Evolutionary conservation across 2,329 filamentous ascomycete genomes (phyloP).

Genomic region (Emericellopsis cladophorae): DNA sequence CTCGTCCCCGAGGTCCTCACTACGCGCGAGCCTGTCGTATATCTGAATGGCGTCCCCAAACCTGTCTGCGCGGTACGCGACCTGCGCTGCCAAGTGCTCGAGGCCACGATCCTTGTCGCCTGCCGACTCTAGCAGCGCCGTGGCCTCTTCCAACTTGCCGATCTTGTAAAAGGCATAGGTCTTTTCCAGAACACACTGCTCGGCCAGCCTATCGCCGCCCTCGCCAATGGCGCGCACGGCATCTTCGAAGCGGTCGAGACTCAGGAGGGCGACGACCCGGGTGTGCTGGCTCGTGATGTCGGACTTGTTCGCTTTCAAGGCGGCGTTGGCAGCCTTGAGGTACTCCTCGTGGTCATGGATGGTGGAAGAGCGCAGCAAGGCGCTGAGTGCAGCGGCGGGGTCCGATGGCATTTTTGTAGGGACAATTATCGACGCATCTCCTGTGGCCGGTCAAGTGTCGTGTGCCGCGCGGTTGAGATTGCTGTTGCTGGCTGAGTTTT

Average conservation of each 20-base stretch:
- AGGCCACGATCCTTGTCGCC: conserved; percentile 20
- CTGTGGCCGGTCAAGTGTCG: background rate
- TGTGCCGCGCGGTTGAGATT: background rate
- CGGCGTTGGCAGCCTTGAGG: conserved; percentile 49
- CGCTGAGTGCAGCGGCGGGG: conserved; percentile 35
- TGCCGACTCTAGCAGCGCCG: conserved; percentile 23
- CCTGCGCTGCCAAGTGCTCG: conserved; percentile 48
- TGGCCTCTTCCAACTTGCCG: conserved; percentile 56
- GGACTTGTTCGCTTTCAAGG: conserved; percentile 46
- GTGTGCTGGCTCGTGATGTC: conserved; percentile 52
- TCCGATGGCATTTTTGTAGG: conserved; percentile 25
- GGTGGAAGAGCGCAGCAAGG: conserved; percentile 38
- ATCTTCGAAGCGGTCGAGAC: conserved; percentile 73
- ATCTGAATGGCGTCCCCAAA: conserved; percentile 54
- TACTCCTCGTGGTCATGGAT: conserved; percentile 64
- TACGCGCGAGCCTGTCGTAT: conserved; percentile 45
- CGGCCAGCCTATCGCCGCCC: conserved; percentile 46
- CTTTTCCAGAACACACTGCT: conserved; percentile 53
- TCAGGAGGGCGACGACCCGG: conserved; percentile 62
- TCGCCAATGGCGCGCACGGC: conserved; percentile 57
- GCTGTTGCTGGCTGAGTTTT: too few species aligned
- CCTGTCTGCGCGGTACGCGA: conserved; percentile 62
- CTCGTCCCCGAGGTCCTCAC: conserved; percentile 39
- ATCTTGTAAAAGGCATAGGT: conserved; percentile 78
- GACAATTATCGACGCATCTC: conserved; percentile 6